These are phyloP conservation scores for Calycina herbarum DNA, from an alignment of 2,329 filamentous ascomycete species.

Conservation along the genomic window DNA sequence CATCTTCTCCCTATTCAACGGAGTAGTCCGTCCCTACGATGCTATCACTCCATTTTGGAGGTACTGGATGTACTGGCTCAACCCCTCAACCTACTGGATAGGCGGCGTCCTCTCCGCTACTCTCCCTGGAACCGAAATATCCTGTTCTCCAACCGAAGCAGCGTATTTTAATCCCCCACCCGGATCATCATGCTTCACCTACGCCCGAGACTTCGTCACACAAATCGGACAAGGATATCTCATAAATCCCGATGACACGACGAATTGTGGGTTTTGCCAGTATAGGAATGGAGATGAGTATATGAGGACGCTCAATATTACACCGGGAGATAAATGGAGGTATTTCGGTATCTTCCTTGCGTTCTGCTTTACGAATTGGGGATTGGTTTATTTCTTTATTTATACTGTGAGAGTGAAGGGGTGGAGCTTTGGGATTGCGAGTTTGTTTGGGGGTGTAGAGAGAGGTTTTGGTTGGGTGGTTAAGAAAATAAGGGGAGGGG, in stretches of 20 bases:
- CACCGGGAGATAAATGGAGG: constrained; percentile 64
- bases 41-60: constrained; percentile 39
- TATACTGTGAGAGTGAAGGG: constrained; percentile 69
- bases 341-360: constrained; percentile 72
- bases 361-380: constrained; percentile 70
- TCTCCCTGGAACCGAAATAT: constrained; percentile 51
- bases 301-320: constrained; percentile 54
- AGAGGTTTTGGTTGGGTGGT: constrained; percentile 42
- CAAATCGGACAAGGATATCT: constrained; percentile 52
- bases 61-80: constrained; percentile 52
- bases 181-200: constrained; percentile 62
- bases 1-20: constrained; percentile 71
- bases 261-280: constrained; percentile 68
- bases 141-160: constrained; percentile 53
- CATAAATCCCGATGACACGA: constrained; percentile 57
- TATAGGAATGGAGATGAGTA: constrained; percentile 64
- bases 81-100: constrained; percentile 65
- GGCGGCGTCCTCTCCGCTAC: constrained; percentile 67
- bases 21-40: constrained; percentile 73
- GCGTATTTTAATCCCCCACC: constrained; percentile 65
- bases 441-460: constrained; percentile 51
- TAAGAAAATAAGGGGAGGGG: constrained; percentile 26
- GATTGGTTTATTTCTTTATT: constrained; percentile 74
- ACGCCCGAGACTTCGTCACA: constrained; percentile 60
- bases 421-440: constrained; percentile 69